Percentiles rank a stretch among this genome's conserved stretches.
Conservation (phyloP, 129 eudicot species). For the Mikania micrantha region DNA sequence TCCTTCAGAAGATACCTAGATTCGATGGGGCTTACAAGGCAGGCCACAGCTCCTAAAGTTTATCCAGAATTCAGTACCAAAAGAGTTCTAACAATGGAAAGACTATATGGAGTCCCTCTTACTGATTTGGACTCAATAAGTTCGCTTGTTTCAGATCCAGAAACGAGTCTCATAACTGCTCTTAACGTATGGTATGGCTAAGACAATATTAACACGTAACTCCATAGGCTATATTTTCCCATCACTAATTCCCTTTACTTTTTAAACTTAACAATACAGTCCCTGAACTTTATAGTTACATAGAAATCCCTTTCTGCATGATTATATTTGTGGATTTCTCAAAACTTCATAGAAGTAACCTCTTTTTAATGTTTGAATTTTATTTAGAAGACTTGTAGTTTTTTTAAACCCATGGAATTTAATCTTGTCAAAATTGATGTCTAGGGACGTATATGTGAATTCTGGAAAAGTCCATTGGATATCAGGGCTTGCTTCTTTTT, state of each 20-base stretch:
- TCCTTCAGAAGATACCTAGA: constrained; percentile 78
- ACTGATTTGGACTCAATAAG: constrained; percentile 92
- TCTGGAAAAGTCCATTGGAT: background rate
- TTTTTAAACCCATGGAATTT: background rate
- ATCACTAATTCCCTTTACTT: background rate
- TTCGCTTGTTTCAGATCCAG: constrained; percentile 85
- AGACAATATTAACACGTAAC: background rate
- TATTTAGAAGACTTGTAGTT: background rate
- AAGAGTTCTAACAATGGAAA: constrained; percentile 89
- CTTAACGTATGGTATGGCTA: constrained; percentile 82
- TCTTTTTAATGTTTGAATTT: background rate
- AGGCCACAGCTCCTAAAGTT: constrained; percentile 95
- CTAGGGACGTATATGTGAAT: background rate
- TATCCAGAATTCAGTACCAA: constrained; percentile 68
- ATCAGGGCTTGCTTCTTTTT: background rate
- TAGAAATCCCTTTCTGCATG: background rate
- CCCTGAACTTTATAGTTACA: background rate
- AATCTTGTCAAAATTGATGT: background rate
- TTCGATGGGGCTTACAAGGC: constrained; percentile 82
- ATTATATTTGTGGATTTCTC: background rate
- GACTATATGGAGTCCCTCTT: constrained; percentile 95
- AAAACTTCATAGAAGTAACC: background rate
- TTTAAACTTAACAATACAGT: background rate
- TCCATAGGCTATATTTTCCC: background rate
- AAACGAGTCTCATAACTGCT: constrained; percentile 93